Conservation (phyloP, 805 yeast species). For the Diddensiella santjacobensis region DNA sequence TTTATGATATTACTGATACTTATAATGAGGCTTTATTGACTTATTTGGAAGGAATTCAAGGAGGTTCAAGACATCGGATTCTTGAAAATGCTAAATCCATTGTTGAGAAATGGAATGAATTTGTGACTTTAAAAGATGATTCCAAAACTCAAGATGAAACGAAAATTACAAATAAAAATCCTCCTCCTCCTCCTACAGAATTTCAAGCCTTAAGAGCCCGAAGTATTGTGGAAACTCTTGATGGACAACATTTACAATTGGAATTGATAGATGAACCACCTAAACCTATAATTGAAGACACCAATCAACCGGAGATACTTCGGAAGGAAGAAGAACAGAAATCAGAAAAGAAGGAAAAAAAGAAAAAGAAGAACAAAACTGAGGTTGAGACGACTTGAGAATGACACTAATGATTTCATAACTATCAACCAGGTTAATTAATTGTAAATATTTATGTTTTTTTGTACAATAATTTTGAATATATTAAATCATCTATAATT, state of each 20-base stretch:
- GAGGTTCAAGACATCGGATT: conserved; percentile 61
- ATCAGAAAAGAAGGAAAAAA: conserved; percentile 11
- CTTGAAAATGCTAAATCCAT: conserved; percentile 46
- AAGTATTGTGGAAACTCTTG: conserved; percentile 14
- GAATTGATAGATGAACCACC: conserved; percentile 17
- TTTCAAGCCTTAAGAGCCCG: conserved; percentile 25
- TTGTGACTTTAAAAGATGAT: conserved; percentile 26
- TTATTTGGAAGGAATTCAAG: conserved; percentile 62
- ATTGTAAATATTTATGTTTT: no score
- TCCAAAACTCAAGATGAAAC: conserved; percentile 31
- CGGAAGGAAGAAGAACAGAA: conserved; percentile 12
- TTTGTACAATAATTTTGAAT: neutral
- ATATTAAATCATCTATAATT: conserved; percentile 4
- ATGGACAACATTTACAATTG: conserved; percentile 18
- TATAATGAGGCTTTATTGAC: conserved; percentile 49
- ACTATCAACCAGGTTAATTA: no score
- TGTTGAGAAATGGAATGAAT: conserved; percentile 54
- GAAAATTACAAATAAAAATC: conserved; percentile 32
- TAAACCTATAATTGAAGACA: conserved; percentile 12
- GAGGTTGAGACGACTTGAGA: no score
- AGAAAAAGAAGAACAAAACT: conserved; percentile 15
- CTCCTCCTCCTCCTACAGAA: conserved; percentile 22
- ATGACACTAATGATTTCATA: no score
- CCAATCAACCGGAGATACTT: conserved; percentile 3
- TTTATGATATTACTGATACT: conserved; percentile 47